Percentiles rank a stretch among this genome's conserved stretches.
phyloP scores from a whole-genome alignment of 257 asterid species.

The Scutellaria galericulata region DNA sequence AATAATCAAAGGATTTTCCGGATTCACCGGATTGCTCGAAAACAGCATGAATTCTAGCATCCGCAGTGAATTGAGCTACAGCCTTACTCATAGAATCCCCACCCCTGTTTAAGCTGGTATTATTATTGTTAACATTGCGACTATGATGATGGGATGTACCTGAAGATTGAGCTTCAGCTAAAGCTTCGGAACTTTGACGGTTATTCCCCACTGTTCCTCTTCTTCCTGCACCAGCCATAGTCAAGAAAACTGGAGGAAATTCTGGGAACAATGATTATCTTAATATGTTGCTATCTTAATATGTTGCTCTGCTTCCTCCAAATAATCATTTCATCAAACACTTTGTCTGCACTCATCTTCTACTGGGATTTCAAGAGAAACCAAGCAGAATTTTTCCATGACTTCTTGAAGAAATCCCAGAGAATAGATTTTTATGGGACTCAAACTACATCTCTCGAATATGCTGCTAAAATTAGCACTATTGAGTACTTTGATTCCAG shows the following conservation, averaged over 20 bases:
- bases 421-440: not conserved
- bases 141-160: conserved; percentile 43
- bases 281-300: not conserved
- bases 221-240: conserved; percentile 42
- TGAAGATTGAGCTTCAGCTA: conserved; percentile 47
- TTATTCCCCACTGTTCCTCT: conserved; percentile 25
- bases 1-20: conserved; percentile 52
- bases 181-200: conserved; percentile 25
- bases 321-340: conserved; percentile 30
- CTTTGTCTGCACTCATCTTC: conserved; percentile 8
- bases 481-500: not conserved
- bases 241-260: conserved; percentile 11
- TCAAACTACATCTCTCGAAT: not conserved
- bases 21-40: conserved; percentile 61
- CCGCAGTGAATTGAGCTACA: conserved; percentile 56
- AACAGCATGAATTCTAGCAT: conserved; percentile 58
- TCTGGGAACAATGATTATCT: not conserved
- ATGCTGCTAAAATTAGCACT: not conserved
- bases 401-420: not conserved
- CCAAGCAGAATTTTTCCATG: not conserved
- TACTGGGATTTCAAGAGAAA: not conserved
- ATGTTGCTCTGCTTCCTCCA: conserved; percentile 11
- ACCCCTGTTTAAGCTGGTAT: conserved; percentile 28
- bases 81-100: conserved; percentile 52
- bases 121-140: conserved; percentile 24